These are phyloP conservation scores for Endoconidiophora laricicola DNA, from an alignment of 2,329 filamentous ascomycete genomes.

Conservation along the genomic window DNA sequence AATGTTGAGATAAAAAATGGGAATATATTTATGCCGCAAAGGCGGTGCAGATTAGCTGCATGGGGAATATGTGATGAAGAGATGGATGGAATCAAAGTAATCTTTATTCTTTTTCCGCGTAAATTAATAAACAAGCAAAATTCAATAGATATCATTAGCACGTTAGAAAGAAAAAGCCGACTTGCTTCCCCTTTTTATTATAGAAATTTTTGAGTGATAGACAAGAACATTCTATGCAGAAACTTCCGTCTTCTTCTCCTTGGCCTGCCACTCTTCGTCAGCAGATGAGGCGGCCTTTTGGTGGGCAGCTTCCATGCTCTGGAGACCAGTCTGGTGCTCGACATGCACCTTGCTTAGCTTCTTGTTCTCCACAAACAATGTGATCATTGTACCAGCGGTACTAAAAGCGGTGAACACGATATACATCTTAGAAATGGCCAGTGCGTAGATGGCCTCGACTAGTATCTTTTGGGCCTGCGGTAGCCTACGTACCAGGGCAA, in stretches of 20 bases:
- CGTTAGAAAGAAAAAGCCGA: background rate
- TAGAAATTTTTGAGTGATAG: background rate
- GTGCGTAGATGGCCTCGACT: constrained; percentile 31
- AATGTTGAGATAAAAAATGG: too few relatives aligned
- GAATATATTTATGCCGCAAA: too few relatives aligned
- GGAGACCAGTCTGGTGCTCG: constrained; percentile 41
- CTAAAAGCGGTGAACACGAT: constrained; percentile 37
- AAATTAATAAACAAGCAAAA: too few relatives aligned
- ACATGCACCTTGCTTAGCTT: constrained; percentile 37
- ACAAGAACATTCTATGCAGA: too few relatives aligned
- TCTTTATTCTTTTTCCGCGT: too few relatives aligned
- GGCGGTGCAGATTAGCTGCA: too few relatives aligned
- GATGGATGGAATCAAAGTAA: too few relatives aligned
- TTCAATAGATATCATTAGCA: background rate
- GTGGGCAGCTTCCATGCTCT: constrained; percentile 19
- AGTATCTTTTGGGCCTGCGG: constrained; percentile 26
- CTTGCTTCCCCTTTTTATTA: background rate
- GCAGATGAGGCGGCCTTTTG: background rate
- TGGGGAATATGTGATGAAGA: too few relatives aligned
- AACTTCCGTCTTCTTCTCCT: background rate
- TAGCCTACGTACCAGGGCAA: constrained; percentile 37
- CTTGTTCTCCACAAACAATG: constrained; percentile 31
- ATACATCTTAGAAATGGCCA: constrained; percentile 37
- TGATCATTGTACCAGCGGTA: constrained; percentile 29
- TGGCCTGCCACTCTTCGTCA: background rate